Base-by-base conservation (phyloP, 2,329 filamentous ascomycete genomes). In the Aspergillus sergii region DNA sequence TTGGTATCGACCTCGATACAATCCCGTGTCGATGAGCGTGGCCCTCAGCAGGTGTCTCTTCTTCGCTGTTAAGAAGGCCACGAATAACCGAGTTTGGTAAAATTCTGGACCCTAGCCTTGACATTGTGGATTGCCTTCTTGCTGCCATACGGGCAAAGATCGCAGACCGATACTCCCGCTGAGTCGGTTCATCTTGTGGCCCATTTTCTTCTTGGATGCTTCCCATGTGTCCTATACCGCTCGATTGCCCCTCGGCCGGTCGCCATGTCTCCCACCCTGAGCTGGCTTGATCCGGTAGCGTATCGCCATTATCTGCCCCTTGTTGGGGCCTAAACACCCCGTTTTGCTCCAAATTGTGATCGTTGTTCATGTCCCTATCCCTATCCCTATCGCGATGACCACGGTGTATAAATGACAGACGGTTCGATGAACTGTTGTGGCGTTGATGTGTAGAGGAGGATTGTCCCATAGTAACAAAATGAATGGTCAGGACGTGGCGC, bases 61-160 rank as follows among this genome's bases (percentile, higher is more conserved):
- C 80, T 64, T 80, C 77, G 61, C 80, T 82, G 62, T 71, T 81
- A 10, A 81, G 72, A 34, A 82, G 71, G 5, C 78, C 78, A 60
- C 80, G 76, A 30, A 79, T 78, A 19, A 81, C 79, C 14, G 78
- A 78, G 61, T 81, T 80, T 41, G 82, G 81, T n/a, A 83, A 67
- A 32, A 84, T 75, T 63, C 81, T 76, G 23, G 81, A 82, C 16
- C 81, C 80, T 50, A 84, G 70, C 45, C 82, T 74, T 58, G 81
- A 83, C 77, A 84, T 81, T 16, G 80, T 77, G 5, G 81, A 82
- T 63, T 79, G 80, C 62, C 80, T 75, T 66, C 79, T 76, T 39
- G 76, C 71, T 58, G 76, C 73, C 64, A 80, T 69, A 62, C 74
- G 68, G 67, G 76, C 61, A 67, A 79, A 64, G 36, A 75, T 69